Conservation (phyloP, 768 basidiomycete genomes). For the Amanita muscaria region DNA sequence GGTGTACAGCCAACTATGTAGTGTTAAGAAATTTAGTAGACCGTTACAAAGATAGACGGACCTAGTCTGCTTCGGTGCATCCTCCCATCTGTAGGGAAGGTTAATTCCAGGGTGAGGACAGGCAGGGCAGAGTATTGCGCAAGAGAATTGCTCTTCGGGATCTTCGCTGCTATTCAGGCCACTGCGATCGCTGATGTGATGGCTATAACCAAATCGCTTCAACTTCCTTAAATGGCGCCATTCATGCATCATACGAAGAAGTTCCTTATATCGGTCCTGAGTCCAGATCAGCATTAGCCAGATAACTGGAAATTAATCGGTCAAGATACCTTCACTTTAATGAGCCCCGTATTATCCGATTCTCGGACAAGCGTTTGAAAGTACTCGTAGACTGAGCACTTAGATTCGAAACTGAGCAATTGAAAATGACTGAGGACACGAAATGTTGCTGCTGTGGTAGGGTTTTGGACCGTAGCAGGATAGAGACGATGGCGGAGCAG, state of each 20-base stretch:
- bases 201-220: background rate
- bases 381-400: slow-evolving; percentile 21
- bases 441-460: slow-evolving; percentile 21
- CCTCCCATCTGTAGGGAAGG: background rate
- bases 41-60: background rate
- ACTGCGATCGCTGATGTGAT: background rate
- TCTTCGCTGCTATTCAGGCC: too few relatives aligned
- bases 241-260: background rate
- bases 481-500: too few relatives aligned
- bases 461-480: too few relatives aligned
- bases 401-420: slow-evolving; percentile 20
- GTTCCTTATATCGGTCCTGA: background rate
- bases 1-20: slow-evolving; percentile 11
- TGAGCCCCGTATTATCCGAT: slow-evolving; percentile 19
- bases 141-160: background rate
- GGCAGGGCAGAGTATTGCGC: background rate
- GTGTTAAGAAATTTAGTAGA: background rate
- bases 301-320: too few relatives aligned
- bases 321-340: background rate
- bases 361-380: slow-evolving; percentile 17
- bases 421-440: slow-evolving; percentile 18
- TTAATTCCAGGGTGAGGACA: slow-evolving; percentile 2
- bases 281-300: too few relatives aligned
- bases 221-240: background rate
- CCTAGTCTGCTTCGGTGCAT: background rate